A percentile compares a stretch with the other conserved stretches of the same genome.
Evolutionary conservation across 164 flowering plant genomes (phyloP).

Genomic region (Vitis amurensis): DNA sequence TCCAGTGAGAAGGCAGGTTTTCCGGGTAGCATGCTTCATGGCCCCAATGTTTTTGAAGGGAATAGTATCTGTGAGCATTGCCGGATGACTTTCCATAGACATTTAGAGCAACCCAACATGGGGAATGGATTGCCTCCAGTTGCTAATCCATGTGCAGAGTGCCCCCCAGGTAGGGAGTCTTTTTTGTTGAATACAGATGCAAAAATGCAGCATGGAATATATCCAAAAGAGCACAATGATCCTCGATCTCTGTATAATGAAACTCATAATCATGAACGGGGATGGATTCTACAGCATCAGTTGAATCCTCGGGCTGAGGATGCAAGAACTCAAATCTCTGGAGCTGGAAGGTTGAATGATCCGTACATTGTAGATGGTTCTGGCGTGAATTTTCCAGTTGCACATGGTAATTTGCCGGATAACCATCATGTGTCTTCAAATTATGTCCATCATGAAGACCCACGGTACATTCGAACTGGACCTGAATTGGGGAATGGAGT

Average conservation of each 20-base stretch:
- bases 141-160: constrained; percentile 43
- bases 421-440: constrained; percentile 39
- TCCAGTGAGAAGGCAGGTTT: constrained; percentile 57
- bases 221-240: constrained; percentile 52
- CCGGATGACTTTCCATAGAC: constrained; percentile 52
- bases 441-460: constrained; percentile 51
- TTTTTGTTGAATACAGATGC: constrained; percentile 44
- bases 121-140: constrained; percentile 50
- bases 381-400: constrained; percentile 40
- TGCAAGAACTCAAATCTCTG: constrained; percentile 45
- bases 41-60: constrained; percentile 51
- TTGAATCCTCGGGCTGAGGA: constrained; percentile 60
- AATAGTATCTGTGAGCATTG: constrained; percentile 60
- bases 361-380: constrained; percentile 53
- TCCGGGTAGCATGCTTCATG: constrained; percentile 64
- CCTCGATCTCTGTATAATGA: constrained; percentile 42
- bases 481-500: constrained; percentile 57
- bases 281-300: constrained; percentile 64
- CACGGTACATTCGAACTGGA: constrained; percentile 42
- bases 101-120: constrained; percentile 54
- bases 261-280: constrained; percentile 58
- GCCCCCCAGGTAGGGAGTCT: constrained; percentile 50
- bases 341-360: constrained; percentile 58
- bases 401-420: constrained; percentile 47
- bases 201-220: constrained; percentile 48